phyloP scores from a whole-genome alignment of 129 eudicot species.

The Artemisia tridentata region DNA sequence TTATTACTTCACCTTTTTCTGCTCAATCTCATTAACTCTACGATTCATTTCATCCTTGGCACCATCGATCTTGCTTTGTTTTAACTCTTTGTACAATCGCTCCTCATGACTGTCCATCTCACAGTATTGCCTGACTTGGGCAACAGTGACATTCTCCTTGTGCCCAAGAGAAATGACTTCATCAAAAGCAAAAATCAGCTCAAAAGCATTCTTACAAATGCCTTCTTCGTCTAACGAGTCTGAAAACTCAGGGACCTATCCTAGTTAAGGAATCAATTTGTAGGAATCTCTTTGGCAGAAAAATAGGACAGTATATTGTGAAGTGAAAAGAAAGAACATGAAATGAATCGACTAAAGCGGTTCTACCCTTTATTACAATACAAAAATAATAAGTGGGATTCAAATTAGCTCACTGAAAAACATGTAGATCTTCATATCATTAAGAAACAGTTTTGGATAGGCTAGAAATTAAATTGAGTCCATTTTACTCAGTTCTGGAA shows the following conservation, averaged over 20 bases:
- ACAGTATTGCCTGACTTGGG: conserved; percentile 89
- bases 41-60: conserved; percentile 94
- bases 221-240: conserved; percentile 85
- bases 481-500: not conserved
- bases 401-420: not conserved
- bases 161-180: conserved; percentile 92
- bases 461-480: not conserved
- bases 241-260: conserved; percentile 90
- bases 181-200: conserved; percentile 88
- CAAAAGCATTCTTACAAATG: conserved; percentile 81
- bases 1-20: conserved; percentile 55
- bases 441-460: not conserved
- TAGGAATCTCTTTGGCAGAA: not conserved
- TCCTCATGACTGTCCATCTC: conserved; percentile 98
- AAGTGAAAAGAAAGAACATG: not conserved
- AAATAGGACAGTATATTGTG: not conserved
- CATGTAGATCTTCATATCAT: conserved; percentile 1
- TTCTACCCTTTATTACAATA: not conserved
- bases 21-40: conserved; percentile 88
- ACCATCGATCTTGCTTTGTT: conserved; percentile 73
- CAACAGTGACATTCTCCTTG: conserved; percentile 86
- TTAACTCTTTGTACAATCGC: conserved; percentile 68
- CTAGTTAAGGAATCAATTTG: conserved; percentile 42
- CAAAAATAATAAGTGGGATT: conserved; percentile 1
- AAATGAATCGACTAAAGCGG: not conserved